Evolutionary conservation across 768 basidiomycete genomes (phyloP), one percentile per base, ranked within the genome.

Genomic region (Pleurotus giganteus): DNA sequence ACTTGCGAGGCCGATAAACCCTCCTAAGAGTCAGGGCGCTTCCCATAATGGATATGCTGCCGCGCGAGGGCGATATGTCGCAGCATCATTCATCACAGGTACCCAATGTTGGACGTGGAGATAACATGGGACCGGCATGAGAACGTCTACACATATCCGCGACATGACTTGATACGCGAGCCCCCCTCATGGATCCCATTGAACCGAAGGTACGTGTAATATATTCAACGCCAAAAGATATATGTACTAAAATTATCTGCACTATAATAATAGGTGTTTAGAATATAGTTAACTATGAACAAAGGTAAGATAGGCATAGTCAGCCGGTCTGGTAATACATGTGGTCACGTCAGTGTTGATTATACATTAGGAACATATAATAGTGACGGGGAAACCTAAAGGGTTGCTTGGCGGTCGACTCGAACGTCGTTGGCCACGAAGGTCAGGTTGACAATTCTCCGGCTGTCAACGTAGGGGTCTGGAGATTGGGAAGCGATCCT

Each of bases 391-490:
- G 34, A 36, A 11, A 15, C 19, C 37, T 24, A 51, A 23, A 51
- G 49, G 12, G 49, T 51, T 31, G 57, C 45, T 56, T 66, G 65
- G 36, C 60, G 59, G 42, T 66, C 63, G 7, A 69, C 70, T 39
- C 65, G 65, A 36, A 69, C 61, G 57, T 83, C 80, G n/a, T 69
- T 71, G 27, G 79, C 82, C 5, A 80, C 76, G 47, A 82, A 77
- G 21, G 69, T 70, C 31, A 83, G 64, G 45, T 71, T 68, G 13
- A 79, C 76, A 47, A 83, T 81, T 42, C 66, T 73, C 28, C 81
- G 73, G 64, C 75, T 78, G 65, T 82, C 79, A 29, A 68, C 46
- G 26, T 56, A 57, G 13, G 61, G 56, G 26, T 74, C 63, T 11
- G 66, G 34, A 13, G 70, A 71, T 59, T 74, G 70, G 7, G 76